These are phyloP conservation scores for Hypoxylon fragiforme DNA, from an alignment of 495 filamentous ascomycete species.

Conservation along the genomic window DNA sequence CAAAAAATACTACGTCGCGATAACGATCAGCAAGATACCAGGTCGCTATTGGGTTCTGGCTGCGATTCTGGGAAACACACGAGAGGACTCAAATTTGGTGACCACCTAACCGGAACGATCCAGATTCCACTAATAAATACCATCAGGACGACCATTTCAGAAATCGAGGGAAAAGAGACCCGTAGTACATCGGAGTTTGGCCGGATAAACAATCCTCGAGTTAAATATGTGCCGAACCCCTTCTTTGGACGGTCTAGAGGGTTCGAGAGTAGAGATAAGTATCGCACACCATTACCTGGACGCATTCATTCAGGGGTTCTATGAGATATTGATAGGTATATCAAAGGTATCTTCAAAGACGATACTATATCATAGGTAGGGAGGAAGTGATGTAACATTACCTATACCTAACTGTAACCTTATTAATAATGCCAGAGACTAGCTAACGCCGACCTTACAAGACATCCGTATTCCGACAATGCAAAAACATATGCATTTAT, in stretches of 20 bases:
- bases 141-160: constrained; percentile 16
- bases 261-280: constrained; percentile 17
- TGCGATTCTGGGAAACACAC: constrained; percentile 7
- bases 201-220: constrained; percentile 14
- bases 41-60: constrained; percentile 15
- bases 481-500: constrained; percentile 1
- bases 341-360: constrained; percentile 4
- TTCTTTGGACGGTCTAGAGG: neutral
- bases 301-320: constrained; percentile 1
- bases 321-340: neutral
- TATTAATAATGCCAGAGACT: constrained; percentile 21
- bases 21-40: constrained; percentile 9
- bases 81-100: constrained; percentile 13
- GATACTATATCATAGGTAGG: constrained; percentile 7
- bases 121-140: constrained; percentile 16
- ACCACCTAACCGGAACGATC: constrained; percentile 13
- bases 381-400: constrained; percentile 26
- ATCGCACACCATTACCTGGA: neutral
- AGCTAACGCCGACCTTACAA: constrained; percentile 34
- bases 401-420: constrained; percentile 27
- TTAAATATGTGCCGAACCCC: constrained; percentile 2
- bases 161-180: constrained; percentile 8
- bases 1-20: constrained; percentile 20
- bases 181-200: constrained; percentile 10
- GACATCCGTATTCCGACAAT: constrained; percentile 24